A percentile compares a stretch with the other conserved stretches of the same genome.
Conservation (phyloP, 495 filamentous ascomycete species). For the Recurvomyces mirabilis region DNA sequence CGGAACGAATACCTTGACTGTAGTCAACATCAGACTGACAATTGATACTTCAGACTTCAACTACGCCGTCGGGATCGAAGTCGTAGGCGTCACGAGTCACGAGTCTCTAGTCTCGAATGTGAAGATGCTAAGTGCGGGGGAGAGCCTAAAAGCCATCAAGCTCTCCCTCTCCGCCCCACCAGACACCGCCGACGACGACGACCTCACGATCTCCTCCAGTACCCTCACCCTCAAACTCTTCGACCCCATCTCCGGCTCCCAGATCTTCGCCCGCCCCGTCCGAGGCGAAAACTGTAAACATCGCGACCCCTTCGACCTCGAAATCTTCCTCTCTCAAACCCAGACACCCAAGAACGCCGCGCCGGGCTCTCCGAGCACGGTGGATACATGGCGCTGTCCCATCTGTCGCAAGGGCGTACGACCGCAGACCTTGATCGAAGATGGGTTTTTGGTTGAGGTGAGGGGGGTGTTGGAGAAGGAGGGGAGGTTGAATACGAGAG, state of each 20-base stretch:
- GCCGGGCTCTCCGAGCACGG: constrained; percentile 41
- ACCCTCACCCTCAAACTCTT: constrained; percentile 60
- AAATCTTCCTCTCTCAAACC: constrained; percentile 49
- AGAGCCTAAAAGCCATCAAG: constrained; percentile 40
- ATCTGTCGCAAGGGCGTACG: constrained; percentile 65
- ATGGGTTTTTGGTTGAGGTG: constrained; percentile 57
- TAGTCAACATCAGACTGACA: constrained; percentile 38
- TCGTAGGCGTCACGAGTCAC: constrained; percentile 37
- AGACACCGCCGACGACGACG: constrained; percentile 42
- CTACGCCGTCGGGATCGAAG: constrained; percentile 46
- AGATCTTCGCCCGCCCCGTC: constrained; percentile 58
- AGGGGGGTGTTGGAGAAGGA: constrained; percentile 26
- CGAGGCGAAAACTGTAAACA: constrained; percentile 54
- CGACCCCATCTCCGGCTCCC: constrained; percentile 57
- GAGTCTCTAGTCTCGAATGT: constrained; percentile 32
- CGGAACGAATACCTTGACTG: constrained; percentile 48
- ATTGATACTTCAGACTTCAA: constrained; percentile 29
- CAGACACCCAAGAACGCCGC: constrained; percentile 26
- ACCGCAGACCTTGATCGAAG: constrained; percentile 54
- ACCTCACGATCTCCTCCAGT: constrained; percentile 51
- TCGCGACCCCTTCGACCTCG: constrained; percentile 78
- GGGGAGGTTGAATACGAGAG: constrained; percentile 24
- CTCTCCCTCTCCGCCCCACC: constrained; percentile 31
- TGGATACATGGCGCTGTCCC: constrained; percentile 76
- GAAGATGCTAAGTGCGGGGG: constrained; percentile 28